These are phyloP conservation scores for Pseudogymnoascus sp. DNA, from an alignment of 2,329 filamentous ascomycete genomes.

Conservation along the genomic window DNA sequence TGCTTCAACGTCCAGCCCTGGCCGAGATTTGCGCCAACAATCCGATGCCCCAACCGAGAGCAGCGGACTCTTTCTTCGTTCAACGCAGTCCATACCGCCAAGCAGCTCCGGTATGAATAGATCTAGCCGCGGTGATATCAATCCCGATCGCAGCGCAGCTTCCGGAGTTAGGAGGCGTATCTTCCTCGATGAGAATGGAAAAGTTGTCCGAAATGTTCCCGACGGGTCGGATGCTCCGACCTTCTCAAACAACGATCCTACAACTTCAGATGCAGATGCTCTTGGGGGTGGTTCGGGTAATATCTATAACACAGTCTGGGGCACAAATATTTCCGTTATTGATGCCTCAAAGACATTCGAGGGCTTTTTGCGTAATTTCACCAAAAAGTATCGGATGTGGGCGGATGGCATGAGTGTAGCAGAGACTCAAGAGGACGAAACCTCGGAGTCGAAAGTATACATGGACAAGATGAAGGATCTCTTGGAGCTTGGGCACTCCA, in stretches of 20 bases:
- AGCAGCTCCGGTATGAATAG: slow-evolving; percentile 44
- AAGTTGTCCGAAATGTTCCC: slow-evolving; percentile 47
- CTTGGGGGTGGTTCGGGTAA: slow-evolving; percentile 74
- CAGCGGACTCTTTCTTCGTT: slow-evolving; percentile 77
- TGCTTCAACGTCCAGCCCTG: slow-evolving; percentile 80
- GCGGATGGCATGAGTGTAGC: slow-evolving; percentile 74
- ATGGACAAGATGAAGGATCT: slow-evolving; percentile 81
- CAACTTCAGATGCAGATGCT: slow-evolving; percentile 83
- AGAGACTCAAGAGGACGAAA: slow-evolving; percentile 60
- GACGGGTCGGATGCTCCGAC: slow-evolving; percentile 51
- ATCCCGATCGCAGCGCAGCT: slow-evolving; percentile 63
- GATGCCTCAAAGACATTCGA: slow-evolving; percentile 84
- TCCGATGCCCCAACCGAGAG: slow-evolving; percentile 73
- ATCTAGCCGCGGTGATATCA: slow-evolving; percentile 74
- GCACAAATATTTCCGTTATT: slow-evolving; percentile 89
- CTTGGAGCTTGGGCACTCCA: slow-evolving; percentile 74
- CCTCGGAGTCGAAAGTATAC: slow-evolving; percentile 74
- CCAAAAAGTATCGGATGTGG: slow-evolving; percentile 89
- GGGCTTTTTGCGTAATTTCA: slow-evolving; percentile 86
- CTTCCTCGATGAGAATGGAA: slow-evolving; percentile 48
- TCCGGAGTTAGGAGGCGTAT: slow-evolving; percentile 46
- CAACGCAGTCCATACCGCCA: slow-evolving; percentile 44
- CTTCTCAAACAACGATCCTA: slow-evolving; percentile 60
- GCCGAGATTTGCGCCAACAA: slow-evolving; percentile 50
- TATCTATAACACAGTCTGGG: slow-evolving; percentile 65